Evolutionary conservation across 768 basidiomycete genomes (phyloP).

Genomic region (Dacryopinax primogenitus): DNA sequence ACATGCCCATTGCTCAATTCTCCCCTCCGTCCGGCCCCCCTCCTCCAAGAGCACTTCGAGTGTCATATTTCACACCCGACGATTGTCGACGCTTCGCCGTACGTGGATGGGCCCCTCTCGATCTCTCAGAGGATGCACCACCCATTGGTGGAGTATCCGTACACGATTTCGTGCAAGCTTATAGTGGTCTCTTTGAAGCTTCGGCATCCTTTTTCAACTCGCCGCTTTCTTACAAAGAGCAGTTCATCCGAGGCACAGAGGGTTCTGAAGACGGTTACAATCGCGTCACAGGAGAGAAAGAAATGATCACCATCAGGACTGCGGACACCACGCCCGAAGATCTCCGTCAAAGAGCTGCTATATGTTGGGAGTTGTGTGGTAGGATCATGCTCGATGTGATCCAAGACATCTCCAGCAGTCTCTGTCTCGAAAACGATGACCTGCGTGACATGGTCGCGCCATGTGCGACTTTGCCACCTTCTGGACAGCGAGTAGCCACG

Average conservation of each 20-base stretch:
- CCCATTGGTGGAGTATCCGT: not conserved
- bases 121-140: not conserved
- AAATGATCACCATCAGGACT: constrained; percentile 16
- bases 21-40: not conserved
- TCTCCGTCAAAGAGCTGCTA: constrained; percentile 6
- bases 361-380: constrained; percentile 14
- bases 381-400: constrained; percentile 14
- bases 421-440: constrained; percentile 9
- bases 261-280: constrained; percentile 19
- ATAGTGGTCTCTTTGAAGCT: not conserved
- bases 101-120: constrained; percentile 1
- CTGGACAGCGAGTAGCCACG: constrained; percentile 13
- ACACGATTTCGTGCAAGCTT: not conserved
- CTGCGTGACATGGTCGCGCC: constrained; percentile 10
- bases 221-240: not conserved
- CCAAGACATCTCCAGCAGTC: constrained; percentile 13
- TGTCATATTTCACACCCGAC: not conserved
- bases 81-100: constrained; percentile 1
- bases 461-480: constrained; percentile 11
- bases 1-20: not conserved
- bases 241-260: constrained; percentile 1
- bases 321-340: constrained; percentile 8
- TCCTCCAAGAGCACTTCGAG: not conserved
- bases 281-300: constrained; percentile 16
- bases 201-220: not conserved